phyloP scores from a whole-genome alignment of 2,329 filamentous ascomycete species.

The Cladosporium phlei region DNA sequence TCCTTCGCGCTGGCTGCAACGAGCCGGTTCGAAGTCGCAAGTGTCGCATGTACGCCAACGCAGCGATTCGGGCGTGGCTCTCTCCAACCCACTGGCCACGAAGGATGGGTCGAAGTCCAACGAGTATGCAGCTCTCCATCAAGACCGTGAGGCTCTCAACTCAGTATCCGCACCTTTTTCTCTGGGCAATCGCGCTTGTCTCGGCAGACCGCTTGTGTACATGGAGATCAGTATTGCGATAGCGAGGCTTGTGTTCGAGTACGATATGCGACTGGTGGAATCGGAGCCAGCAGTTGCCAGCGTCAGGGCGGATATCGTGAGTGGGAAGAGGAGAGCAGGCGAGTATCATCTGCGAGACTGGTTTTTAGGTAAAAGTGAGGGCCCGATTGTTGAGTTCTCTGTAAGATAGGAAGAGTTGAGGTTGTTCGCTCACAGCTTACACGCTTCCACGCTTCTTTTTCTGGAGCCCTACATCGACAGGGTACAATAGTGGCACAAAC shows the following conservation, averaged over 20 bases:
- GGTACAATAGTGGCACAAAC: too few species aligned
- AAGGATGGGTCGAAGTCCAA: background rate
- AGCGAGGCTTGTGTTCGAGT: slow-evolving; percentile 24
- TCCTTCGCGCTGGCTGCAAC: slow-evolving; percentile 26
- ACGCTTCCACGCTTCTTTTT: too few species aligned
- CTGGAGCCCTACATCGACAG: too few species aligned
- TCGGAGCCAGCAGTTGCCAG: slow-evolving; percentile 19
- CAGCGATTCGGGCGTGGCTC: slow-evolving; percentile 3
- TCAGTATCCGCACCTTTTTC: slow-evolving; percentile 71
- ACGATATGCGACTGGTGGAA: slow-evolving; percentile 22
- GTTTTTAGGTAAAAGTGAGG: slow-evolving; percentile 70
- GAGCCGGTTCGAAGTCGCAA: background rate
- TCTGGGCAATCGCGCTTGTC: slow-evolving; percentile 65
- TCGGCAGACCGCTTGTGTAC: slow-evolving; percentile 52
- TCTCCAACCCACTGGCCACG: background rate
- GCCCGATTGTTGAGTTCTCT: slow-evolving; percentile 60
- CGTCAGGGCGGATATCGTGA: slow-evolving; percentile 51
- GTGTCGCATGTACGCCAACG: background rate
- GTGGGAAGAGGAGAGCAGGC: slow-evolving; percentile 45
- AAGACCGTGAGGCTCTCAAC: slow-evolving; percentile 34
- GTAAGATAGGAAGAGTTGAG: too few species aligned
- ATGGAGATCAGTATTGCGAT: slow-evolving; percentile 24
- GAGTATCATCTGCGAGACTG: slow-evolving; percentile 70
- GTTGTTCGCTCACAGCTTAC: too few species aligned
- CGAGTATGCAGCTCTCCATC: slow-evolving; percentile 10